A percentile compares a stretch with the other conserved stretches of the same genome.
These are phyloP conservation scores for Neopestalotiopsis rosae DNA, from an alignment of 2,329 filamentous ascomycete species.

Conservation along the genomic window DNA sequence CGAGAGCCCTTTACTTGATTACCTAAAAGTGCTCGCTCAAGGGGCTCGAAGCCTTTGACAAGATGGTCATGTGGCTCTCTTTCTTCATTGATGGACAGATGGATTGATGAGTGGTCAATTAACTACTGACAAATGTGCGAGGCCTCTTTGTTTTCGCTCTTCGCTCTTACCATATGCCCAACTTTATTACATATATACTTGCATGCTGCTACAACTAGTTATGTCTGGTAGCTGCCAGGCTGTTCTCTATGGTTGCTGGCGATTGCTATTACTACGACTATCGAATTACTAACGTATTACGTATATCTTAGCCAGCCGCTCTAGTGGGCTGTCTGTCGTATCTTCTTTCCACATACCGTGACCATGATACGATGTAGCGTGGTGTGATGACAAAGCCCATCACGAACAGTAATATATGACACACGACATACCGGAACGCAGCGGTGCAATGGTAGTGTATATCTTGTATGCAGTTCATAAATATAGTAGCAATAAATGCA, in stretches of 20 bases:
- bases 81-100: slow-evolving; percentile 8
- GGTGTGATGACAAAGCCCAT: neutral
- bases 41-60: neutral
- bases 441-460: neutral
- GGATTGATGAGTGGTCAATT: neutral
- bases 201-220: too few species aligned
- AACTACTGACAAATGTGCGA: neutral
- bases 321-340: too few species aligned
- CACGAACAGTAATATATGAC: neutral
- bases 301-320: too few species aligned
- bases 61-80: slow-evolving; percentile 10
- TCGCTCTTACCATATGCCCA: too few species aligned
- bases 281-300: too few species aligned
- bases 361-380: neutral
- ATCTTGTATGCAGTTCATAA: neutral
- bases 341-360: neutral
- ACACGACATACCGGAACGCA: neutral
- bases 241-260: too few species aligned
- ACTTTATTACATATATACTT: too few species aligned
- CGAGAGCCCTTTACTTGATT: slow-evolving; percentile 5
- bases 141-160: slow-evolving; percentile 9
- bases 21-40: neutral
- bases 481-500: too few species aligned
- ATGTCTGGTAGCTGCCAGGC: too few species aligned
- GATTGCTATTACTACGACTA: neutral